Percentiles rank a stretch among this genome's conserved stretches.
Conservation (phyloP, 2,329 filamentous ascomycete species). For the Fusarium algeriense region DNA sequence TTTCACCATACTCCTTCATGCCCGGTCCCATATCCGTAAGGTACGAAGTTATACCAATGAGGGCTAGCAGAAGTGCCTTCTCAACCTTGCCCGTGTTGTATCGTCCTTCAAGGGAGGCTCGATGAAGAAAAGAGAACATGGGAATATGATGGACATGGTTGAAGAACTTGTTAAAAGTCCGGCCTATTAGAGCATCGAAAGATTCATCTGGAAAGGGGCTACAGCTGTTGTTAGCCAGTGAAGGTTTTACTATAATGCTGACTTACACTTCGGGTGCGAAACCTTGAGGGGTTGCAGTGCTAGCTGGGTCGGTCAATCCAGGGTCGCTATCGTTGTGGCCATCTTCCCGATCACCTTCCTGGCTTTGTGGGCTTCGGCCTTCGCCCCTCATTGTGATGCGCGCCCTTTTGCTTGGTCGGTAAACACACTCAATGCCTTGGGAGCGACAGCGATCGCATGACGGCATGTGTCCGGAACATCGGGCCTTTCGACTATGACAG, state of each 20-base stretch:
- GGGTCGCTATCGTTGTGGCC: slow-evolving; percentile 53
- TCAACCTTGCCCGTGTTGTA: slow-evolving; percentile 69
- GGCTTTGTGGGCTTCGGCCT: slow-evolving; percentile 50
- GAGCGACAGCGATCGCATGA: slow-evolving; percentile 64
- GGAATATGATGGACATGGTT: slow-evolving; percentile 70
- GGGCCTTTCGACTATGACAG: slow-evolving; percentile 69
- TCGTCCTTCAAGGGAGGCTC: slow-evolving; percentile 70
- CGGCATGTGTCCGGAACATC: slow-evolving; percentile 69
- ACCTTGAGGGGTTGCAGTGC: slow-evolving; percentile 51
- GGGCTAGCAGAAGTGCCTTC: slow-evolving; percentile 64
- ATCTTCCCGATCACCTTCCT: slow-evolving; percentile 53
- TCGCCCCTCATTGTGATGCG: slow-evolving; percentile 45
- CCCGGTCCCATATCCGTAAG: slow-evolving; percentile 67
- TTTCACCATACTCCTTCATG: slow-evolving; percentile 64
- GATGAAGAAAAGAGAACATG: slow-evolving; percentile 69
- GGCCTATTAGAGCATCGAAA: slow-evolving; percentile 63
- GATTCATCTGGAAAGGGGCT: slow-evolving; percentile 56
- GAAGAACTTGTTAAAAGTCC: slow-evolving; percentile 69
- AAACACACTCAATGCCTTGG: slow-evolving; percentile 68
- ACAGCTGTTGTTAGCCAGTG: slow-evolving; percentile 37
- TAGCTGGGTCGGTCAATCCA: slow-evolving; percentile 51
- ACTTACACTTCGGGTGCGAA: slow-evolving; percentile 53
- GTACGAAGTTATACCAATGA: slow-evolving; percentile 68
- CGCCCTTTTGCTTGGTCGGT: slow-evolving; percentile 62
- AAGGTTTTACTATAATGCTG: neutral